Percentiles rank a stretch among this genome's conserved stretches.
Conservation (phyloP, 768 basidiomycete species). For the Pulveroboletus ravenelii region DNA sequence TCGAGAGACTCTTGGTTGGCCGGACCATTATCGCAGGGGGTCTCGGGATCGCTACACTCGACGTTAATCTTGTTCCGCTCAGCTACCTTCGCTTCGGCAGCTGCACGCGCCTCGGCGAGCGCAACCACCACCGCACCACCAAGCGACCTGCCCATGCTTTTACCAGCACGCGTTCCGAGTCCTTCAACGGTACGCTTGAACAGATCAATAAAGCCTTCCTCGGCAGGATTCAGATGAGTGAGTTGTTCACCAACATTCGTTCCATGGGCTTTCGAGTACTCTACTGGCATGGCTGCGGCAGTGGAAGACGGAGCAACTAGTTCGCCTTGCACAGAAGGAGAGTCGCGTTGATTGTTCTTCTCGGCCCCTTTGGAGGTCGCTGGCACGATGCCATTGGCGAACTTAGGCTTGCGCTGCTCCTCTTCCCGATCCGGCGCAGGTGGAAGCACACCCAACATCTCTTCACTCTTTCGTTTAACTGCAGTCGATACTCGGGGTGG, state of each 20-base stretch:
- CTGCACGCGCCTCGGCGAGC: slow-evolving; percentile 62
- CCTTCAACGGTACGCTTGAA: slow-evolving; percentile 72
- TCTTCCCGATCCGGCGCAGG: slow-evolving; percentile 27
- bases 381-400: slow-evolving; percentile 40
- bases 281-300: neutral
- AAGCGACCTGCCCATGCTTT: slow-evolving; percentile 58
- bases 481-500: slow-evolving; percentile 22
- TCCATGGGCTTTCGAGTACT: slow-evolving; percentile 20
- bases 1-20: slow-evolving; percentile 4
- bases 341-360: neutral
- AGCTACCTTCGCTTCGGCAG: slow-evolving; percentile 64
- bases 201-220: slow-evolving; percentile 53
- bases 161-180: slow-evolving; percentile 53
- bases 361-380: slow-evolving; percentile 13
- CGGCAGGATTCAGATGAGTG: slow-evolving; percentile 7
- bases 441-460: slow-evolving; percentile 30
- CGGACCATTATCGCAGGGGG: slow-evolving; percentile 17
- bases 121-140: slow-evolving; percentile 49
- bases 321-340: slow-evolving; percentile 4
- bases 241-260: slow-evolving; percentile 20
- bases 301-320: neutral
- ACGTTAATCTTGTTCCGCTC: slow-evolving; percentile 54
- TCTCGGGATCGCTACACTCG: slow-evolving; percentile 18
- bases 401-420: slow-evolving; percentile 45
- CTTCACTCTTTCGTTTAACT: slow-evolving; percentile 66